Base-by-base conservation (phyloP, 495 filamentous ascomycete genomes). In the Tuber magnatum region DNA sequence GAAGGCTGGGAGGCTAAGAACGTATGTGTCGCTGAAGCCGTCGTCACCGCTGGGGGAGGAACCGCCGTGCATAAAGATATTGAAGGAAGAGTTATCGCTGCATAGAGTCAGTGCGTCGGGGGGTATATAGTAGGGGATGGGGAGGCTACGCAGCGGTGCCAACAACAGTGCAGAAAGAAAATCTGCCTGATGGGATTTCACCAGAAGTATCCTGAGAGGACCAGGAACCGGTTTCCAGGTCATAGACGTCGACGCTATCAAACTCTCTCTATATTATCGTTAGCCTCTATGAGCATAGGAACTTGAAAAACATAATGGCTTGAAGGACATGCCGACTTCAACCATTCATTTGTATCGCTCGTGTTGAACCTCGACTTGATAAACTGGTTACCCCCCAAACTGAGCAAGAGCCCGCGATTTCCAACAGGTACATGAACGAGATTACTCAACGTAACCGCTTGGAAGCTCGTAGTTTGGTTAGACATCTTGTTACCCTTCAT, bases 61-160 rank as follows among this genome's bases (percentile, higher is more conserved):
- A 8, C 77, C 77, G n/a, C 77, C 77, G 69, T 79, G 75, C 43
- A 79, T 70, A 28, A 77, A 78, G 46, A 79, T 41, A 41, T 42
- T 79, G 65, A 77, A 75, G 1, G 77, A 79, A n/a, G 77, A 79
- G 32, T 72, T 71, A 42, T 79, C 77, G 48, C 24, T 61, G 51
- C 24, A 61, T 61, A 12, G 28, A 61, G 51, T 61, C n/a, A 61
- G 51, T 28, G n/a, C 3, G 3, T 61, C 9, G n/a, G 51, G 48
- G 24, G 10, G n/a, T 72, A 32, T 4, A 28, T 28, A 6, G 14
- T 40, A 8, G 41, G 69, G 38, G 24, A 7, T 18, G 71, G 42
- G 41, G 35, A 41, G 24, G 41, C 9, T 44, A 72, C 71, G 72
- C 24, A 7, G 77, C 75, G 9, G 43, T 44, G 24, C 71, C 77